These are phyloP conservation scores for Andalucia godoyi DNA, from an alignment of 78 protist species.

Conservation along the genomic window DNA sequence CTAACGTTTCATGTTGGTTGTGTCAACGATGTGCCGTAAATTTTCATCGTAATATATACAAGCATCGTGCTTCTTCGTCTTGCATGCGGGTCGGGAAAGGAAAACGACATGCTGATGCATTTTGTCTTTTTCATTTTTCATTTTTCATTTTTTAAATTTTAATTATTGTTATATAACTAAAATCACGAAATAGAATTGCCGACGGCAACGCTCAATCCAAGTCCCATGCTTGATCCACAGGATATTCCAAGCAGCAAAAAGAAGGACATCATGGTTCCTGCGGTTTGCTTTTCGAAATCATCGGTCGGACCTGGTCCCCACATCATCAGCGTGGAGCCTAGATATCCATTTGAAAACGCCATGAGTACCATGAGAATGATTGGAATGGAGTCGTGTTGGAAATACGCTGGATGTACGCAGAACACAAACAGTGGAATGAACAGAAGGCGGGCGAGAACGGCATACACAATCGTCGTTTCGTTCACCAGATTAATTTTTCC, in stretches of 20 bases:
- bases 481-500: too few relatives aligned
- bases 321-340: slow-evolving; percentile 21
- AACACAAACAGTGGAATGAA: slow-evolving; percentile 25
- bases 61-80: too few relatives aligned
- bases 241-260: slow-evolving; percentile 5
- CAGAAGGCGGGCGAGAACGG: background rate
- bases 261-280: slow-evolving; percentile 26
- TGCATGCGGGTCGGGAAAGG: too few relatives aligned
- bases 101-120: slow-evolving; percentile 25
- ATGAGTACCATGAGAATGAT: slow-evolving; percentile 4
- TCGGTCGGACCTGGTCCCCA: background rate
- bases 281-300: background rate
- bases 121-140: slow-evolving; percentile 27
- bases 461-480: too few relatives aligned
- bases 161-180: slow-evolving; percentile 28
- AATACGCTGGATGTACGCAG: slow-evolving; percentile 16
- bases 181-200: slow-evolving; percentile 30
- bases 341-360: slow-evolving; percentile 25
- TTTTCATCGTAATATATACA: too few relatives aligned
- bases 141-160: slow-evolving; percentile 13
- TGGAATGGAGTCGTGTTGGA: slow-evolving; percentile 6
- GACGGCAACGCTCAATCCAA: slow-evolving; percentile 17
- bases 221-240: background rate
- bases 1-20: background rate
- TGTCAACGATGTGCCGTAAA: background rate